Base-by-base conservation (phyloP, 2,329 filamentous ascomycete genomes). In the Trichoderma koningii region DNA sequence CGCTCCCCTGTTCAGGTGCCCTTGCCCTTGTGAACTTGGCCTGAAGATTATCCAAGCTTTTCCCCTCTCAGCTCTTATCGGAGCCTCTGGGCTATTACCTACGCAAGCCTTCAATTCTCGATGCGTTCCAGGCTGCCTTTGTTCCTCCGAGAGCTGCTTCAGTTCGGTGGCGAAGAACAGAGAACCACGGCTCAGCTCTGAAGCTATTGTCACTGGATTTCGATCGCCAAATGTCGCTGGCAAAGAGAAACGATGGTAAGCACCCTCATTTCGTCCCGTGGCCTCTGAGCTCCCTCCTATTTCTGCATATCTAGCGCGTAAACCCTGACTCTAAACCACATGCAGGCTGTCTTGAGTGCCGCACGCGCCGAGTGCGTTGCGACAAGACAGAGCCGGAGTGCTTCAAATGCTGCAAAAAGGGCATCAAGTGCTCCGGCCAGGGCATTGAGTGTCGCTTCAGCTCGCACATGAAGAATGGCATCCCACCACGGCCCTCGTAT, bases 371-470 rank as follows among this genome's bases (percentile, higher is more conserved):
- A 62, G 59, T 62, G 48, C 59, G 59, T 19, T 62, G 59, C 48
- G 59, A 62, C 23, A 62, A 62, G 38, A 53, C 59, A 23, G 59
- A 62, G 48, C 59, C 59, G 23, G 59, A 62, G 34, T 62, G 59
- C 59, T 53, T 62, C 59, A 62, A 62, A 23, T 62, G 59, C 59
- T 62, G 50, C 41, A 62, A 62, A 42, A 62, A 62, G 59, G 59
- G 59, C 23, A 52, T 62, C n/a, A 62, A 62, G 26, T 62, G 59
- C 4, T 62, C 59, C 14, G 59, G 59, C 38, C 59, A 62, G 28
- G 59, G 59, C 26, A 62, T 62, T 19, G 59, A 62, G 23, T 62
- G 59, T 34, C 59, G 59, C 12, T 62, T 52, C 48, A 62, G 59
- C 59, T 53, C 59, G 14, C 59, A 62, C 26, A 62, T 62, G 59